These are phyloP conservation scores for Yarrowia yakushimensis DNA, from an alignment of 805 yeast species.

Conservation along the genomic window DNA sequence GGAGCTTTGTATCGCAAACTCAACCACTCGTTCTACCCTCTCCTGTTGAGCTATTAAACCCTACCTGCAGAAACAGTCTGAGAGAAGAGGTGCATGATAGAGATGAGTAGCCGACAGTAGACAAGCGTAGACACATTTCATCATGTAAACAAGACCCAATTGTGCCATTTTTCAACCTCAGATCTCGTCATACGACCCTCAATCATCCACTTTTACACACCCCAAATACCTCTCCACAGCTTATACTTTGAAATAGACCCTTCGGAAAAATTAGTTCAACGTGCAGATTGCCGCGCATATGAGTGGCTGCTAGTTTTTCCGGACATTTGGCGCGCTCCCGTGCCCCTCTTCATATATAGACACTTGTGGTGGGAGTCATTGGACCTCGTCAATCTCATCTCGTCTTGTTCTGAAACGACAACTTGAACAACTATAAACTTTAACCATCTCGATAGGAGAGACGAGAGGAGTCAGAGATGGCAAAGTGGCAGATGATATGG, in stretches of 20 bases:
- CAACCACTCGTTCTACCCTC: background rate
- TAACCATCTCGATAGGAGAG: background rate
- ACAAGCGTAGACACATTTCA: too few species aligned
- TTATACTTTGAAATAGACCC: background rate
- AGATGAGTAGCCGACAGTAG: background rate
- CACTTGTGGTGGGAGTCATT: background rate
- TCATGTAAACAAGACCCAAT: too few species aligned
- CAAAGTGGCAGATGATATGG: too few species aligned
- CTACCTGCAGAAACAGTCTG: background rate
- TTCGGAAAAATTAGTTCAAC: background rate
- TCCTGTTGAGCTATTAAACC: constrained; percentile 12
- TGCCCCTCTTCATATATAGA: background rate
- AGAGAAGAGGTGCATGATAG: background rate
- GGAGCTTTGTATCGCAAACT: too few species aligned
- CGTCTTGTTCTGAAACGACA: background rate
- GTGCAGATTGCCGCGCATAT: constrained; percentile 6
- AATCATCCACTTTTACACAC: background rate
- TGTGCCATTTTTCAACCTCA: too few species aligned
- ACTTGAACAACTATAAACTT: background rate
- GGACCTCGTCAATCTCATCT: too few species aligned
- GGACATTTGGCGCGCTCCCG: background rate
- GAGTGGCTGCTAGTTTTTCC: constrained; percentile 5
- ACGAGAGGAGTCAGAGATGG: too few species aligned
- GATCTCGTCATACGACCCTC: background rate
- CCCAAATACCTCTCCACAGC: too few species aligned